phyloP scores from a whole-genome alignment of 2,329 filamentous ascomycete genomes.

The Neurospora sp. region DNA sequence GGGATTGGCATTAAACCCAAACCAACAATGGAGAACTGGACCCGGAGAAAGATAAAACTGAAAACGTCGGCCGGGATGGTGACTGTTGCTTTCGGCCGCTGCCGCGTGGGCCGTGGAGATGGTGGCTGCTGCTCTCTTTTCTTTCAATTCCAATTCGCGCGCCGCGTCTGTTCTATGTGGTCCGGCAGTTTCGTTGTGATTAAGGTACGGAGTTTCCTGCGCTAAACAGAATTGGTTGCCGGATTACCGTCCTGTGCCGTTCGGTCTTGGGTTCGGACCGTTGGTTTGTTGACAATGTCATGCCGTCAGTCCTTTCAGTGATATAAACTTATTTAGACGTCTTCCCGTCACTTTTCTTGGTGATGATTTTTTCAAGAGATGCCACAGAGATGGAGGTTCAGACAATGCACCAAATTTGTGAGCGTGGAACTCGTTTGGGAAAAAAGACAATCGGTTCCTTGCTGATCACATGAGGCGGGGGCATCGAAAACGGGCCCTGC shows the following conservation, averaged over 20 bases:
- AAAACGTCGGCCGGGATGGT: background rate
- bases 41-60: background rate
- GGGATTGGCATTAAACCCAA: background rate
- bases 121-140: background rate
- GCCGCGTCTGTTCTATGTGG: background rate
- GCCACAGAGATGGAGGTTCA: background rate
- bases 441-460: background rate
- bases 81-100: background rate
- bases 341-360: background rate
- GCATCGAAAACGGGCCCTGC: background rate
- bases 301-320: background rate
- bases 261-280: background rate
- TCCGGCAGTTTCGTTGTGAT: background rate
- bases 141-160: background rate
- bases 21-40: background rate
- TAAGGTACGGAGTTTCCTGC: background rate
- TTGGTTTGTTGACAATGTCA: background rate
- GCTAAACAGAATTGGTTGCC: background rate
- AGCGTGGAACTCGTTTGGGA: background rate
- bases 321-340: background rate
- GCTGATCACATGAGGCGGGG: background rate
- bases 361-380: background rate
- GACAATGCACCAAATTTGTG: background rate
- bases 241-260: background rate
- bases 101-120: background rate